Base-by-base conservation (phyloP, 257 asterid species). In the Petunia secreta region DNA sequence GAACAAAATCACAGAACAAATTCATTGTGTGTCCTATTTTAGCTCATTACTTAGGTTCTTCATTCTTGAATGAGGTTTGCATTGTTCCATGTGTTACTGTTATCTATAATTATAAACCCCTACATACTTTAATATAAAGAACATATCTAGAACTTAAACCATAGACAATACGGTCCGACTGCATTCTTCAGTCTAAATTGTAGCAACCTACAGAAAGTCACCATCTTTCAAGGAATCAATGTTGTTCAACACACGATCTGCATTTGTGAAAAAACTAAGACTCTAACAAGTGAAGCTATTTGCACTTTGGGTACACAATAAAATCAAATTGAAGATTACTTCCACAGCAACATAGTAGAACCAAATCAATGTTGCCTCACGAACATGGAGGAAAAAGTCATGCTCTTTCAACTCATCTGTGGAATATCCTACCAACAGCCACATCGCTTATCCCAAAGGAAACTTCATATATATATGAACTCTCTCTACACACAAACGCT, bases 321-420 rank as follows among this genome's bases (percentile, higher is more conserved):
- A 54, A 54, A 54, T 54, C 59, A 4, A 2, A 54, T 3, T 54
- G 3, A 3, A 10, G 59, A 54, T 13, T 54, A n/a, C 16, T 54
- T 13, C n/a, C n/a, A 54, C 13, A 54, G 59, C 59, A 15, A 54
- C 16, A 4, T 3, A 54, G 16, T 54, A 13, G 59, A 10, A 54
- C 16, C 1, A 66, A 41, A 38, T 16, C 75, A 66, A 6, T 41
- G 54, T 66, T 9, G 38, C 75, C 38, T 66, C 38, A 25, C 4
- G 38, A 66, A 63, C 69, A 63, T 10, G 16, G 16, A 63, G 68
- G 68, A 63, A 43, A 63, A 43, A 37, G 69, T 37, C 46, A 37
- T 37, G 75, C 25, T 15, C 54, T 66, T 66, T 53, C 13, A 66
- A 66, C 75, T 66, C 38, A 15, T 66, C 75, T 66, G 54, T 40